Conservation (phyloP, 768 basidiomycete genomes). For the Psilocybe azurescens region DNA sequence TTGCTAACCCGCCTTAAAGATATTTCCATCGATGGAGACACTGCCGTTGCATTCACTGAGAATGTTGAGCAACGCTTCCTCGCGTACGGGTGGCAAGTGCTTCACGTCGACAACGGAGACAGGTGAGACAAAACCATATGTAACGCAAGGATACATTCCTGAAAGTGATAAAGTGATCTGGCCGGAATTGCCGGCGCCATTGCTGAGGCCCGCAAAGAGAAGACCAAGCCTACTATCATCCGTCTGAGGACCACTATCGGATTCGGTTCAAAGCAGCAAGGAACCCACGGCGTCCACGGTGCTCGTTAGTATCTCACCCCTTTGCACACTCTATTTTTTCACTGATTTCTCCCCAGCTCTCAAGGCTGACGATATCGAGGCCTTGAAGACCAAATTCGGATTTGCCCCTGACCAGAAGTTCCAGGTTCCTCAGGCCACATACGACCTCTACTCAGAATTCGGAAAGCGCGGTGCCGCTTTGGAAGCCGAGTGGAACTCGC, state of each 20-base stretch:
- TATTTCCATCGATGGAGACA: constrained; percentile 97
- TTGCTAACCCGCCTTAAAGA: constrained; percentile 46
- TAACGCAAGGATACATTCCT: background rate
- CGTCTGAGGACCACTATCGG: constrained; percentile 90
- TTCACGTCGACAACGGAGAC: constrained; percentile 83
- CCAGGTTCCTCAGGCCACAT: constrained; percentile 75
- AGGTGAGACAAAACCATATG: constrained; percentile 44
- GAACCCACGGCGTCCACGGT: constrained; percentile 95
- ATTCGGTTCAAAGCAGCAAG: constrained; percentile 90
- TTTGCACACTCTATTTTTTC: background rate
- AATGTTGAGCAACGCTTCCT: constrained; percentile 88
- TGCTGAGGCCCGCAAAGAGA: constrained; percentile 74
- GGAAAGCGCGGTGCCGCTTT: constrained; percentile 76
- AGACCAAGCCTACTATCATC: constrained; percentile 86
- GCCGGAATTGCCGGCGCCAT: constrained; percentile 80
- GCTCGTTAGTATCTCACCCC: constrained; percentile 67
- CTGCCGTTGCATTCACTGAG: constrained; percentile 92
- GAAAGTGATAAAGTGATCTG: constrained; percentile 62
- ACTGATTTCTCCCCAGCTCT: constrained; percentile 57
- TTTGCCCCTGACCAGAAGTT: constrained; percentile 83
- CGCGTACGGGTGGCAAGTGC: constrained; percentile 94
- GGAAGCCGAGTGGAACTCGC: constrained; percentile 75
- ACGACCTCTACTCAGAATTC: constrained; percentile 67
- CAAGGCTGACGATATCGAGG: constrained; percentile 88
- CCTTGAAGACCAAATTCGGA: constrained; percentile 84